Evolutionary conservation across 345 rosid genomes (phyloP), one percentile per base, ranked within the genome.

Genomic region (Cardamine occulta): DNA sequence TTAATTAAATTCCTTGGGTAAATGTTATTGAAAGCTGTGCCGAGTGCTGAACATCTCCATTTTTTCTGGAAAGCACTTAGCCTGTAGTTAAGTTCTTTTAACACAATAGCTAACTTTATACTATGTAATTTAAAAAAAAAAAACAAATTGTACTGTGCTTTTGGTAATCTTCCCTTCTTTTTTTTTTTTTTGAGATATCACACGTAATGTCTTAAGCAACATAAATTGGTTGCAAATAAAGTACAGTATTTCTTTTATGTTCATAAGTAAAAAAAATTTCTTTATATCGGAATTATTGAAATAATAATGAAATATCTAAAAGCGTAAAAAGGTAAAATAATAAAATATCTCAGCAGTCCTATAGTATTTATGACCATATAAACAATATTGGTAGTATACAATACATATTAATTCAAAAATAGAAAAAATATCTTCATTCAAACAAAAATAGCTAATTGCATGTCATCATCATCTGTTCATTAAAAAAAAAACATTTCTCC

Each of bases 1-100:
- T 55, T 42, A 54, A 52, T 44, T 42, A 54, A 52, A 29, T 14
- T 28, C 12, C 1, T 12, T 63, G 1, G 17, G 26, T 63, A 54
- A 47, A 47, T 47, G 59, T 0, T 57, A 12, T 57, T 23, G 60
- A 74, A 66, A 56, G 40, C 29, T 66, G 78, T 66, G 73, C 32
- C 52, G 28, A 45, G 72, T 35, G 42, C 45, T 49, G 12, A 15
- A 21, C 60, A 35, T 61, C 8, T 53, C 77, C 76, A 53, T 63
- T 63, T 63, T 53, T 52, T 39, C 63, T 29, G 77, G 70, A 63
- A 14, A 28, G 69, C 31, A 54, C 35, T 15, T 18, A 57, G 21
- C 48, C 11, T 31, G 4, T 58, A 34, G 23, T 11, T 35, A 32
- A 21, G 64, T 18, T n/a, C n/a, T 23, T 63, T n/a, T 23, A 12